Conservation (phyloP, 768 basidiomycete species). For the Boletellus emodensis region DNA sequence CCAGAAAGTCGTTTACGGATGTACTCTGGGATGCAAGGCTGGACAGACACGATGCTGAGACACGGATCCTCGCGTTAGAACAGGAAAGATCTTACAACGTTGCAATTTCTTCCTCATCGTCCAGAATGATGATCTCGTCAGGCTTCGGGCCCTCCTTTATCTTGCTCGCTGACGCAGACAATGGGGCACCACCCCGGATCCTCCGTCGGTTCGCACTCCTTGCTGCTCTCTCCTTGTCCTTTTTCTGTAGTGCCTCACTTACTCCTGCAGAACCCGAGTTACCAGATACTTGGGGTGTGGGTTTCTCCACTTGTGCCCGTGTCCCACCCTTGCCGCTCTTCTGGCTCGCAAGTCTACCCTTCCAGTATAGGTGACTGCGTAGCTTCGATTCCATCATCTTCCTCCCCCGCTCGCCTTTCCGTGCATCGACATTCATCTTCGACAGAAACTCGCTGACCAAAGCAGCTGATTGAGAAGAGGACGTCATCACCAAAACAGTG, state of each 20-base stretch:
- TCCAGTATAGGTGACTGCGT: constrained; percentile 77
- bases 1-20: constrained; percentile 12
- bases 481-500: constrained; percentile 83
- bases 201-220: constrained; percentile 64
- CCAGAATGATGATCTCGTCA: constrained; percentile 11
- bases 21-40: constrained; percentile 21
- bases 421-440: constrained; percentile 50
- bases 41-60: not conserved
- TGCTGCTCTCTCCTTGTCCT: constrained; percentile 62
- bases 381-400: constrained; percentile 79
- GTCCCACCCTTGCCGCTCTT: constrained; percentile 18
- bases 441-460: constrained; percentile 80
- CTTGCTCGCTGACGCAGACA: constrained; percentile 7
- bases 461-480: constrained; percentile 69
- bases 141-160: constrained; percentile 8
- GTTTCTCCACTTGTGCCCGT: not conserved
- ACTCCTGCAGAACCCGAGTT: constrained; percentile 31
- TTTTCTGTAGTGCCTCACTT: constrained; percentile 74
- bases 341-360: constrained; percentile 40
- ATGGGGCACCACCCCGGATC: constrained; percentile 67
- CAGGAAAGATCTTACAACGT: constrained; percentile 48
- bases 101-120: constrained; percentile 41
- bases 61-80: not conserved
- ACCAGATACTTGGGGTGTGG: constrained; percentile 12
- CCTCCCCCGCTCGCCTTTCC: constrained; percentile 60